Conservation (phyloP, 805 yeast species). For the Yarrowia porcina region DNA sequence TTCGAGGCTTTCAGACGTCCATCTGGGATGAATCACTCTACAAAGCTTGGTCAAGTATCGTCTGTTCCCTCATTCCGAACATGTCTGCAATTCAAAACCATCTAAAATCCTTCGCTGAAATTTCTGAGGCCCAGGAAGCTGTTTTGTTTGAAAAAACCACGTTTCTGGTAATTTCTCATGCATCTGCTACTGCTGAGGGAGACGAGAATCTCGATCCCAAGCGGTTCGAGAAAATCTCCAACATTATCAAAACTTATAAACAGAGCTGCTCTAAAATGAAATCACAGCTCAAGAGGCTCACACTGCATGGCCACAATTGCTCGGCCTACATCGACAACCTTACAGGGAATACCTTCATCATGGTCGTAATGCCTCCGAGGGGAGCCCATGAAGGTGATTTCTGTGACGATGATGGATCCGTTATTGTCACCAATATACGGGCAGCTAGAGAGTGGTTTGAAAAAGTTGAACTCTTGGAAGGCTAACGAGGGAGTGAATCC, state of each 20-base stretch:
- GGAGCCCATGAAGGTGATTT: constrained; percentile 32
- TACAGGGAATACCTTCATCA: constrained; percentile 44
- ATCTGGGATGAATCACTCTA: constrained; percentile 96
- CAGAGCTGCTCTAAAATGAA: constrained; percentile 86
- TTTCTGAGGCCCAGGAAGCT: constrained; percentile 82
- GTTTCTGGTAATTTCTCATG: constrained; percentile 69
- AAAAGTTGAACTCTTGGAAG: constrained; percentile 36
- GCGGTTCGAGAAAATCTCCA: constrained; percentile 88
- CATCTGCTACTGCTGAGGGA: constrained; percentile 29
- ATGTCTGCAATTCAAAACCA: constrained; percentile 76
- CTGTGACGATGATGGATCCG: constrained; percentile 34
- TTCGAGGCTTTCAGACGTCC: constrained; percentile 88
- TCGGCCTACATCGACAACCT: constrained; percentile 43
- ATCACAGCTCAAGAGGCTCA: constrained; percentile 74
- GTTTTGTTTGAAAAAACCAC: constrained; percentile 92
- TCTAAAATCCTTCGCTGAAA: constrained; percentile 64
- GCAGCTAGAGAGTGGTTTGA: constrained; percentile 42
- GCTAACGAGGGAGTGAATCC: background rate
- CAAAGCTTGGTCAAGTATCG: constrained; percentile 96
- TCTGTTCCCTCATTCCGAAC: constrained; percentile 91
- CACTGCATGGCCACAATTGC: constrained; percentile 54
- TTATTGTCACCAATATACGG: constrained; percentile 40
- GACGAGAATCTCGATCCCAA: constrained; percentile 66
- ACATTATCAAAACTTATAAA: constrained; percentile 89
- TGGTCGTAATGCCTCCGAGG: constrained; percentile 43